These are phyloP conservation scores for Pseudogymnoascus sp. DNA, from an alignment of 2,329 filamentous ascomycete species.

Conservation along the genomic window DNA sequence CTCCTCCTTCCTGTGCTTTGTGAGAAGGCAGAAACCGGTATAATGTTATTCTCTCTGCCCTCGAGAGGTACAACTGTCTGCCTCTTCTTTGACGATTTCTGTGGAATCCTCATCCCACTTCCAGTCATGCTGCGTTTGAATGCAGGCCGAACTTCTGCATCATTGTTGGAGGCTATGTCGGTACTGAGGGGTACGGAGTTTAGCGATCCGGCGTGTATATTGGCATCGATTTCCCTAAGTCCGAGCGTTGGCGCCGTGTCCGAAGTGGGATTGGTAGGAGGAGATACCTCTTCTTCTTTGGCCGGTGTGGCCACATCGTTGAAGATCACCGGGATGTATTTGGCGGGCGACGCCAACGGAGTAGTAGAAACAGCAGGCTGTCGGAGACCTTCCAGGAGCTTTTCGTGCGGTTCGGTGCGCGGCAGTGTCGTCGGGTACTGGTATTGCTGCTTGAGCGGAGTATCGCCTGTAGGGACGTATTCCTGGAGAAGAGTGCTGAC, in stretches of 20 bases:
- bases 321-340: conserved; percentile 31
- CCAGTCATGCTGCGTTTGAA: conserved; percentile 26
- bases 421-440: conserved; percentile 74
- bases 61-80: conserved; percentile 34
- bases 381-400: conserved; percentile 44
- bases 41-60: conserved; percentile 38
- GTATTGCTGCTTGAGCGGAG: conserved; percentile 75
- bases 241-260: conserved; percentile 32
- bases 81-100: conserved; percentile 35
- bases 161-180: neutral
- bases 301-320: conserved; percentile 25
- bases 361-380: conserved; percentile 30
- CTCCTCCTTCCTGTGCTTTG: conserved; percentile 27
- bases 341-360: conserved; percentile 23
- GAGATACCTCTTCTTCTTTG: conserved; percentile 12
- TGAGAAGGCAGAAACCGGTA: conserved; percentile 14
- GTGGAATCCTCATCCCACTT: conserved; percentile 35
- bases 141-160: neutral
- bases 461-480: conserved; percentile 78
- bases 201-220: conserved; percentile 35
- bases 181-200: conserved; percentile 10
- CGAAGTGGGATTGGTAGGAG: conserved; percentile 13
- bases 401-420: conserved; percentile 59
- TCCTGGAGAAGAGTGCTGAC: conserved; percentile 60
- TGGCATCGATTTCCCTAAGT: conserved; percentile 44